Base-by-base conservation (phyloP, 2,329 filamentous ascomycete species). In the Ilyonectria sp. region DNA sequence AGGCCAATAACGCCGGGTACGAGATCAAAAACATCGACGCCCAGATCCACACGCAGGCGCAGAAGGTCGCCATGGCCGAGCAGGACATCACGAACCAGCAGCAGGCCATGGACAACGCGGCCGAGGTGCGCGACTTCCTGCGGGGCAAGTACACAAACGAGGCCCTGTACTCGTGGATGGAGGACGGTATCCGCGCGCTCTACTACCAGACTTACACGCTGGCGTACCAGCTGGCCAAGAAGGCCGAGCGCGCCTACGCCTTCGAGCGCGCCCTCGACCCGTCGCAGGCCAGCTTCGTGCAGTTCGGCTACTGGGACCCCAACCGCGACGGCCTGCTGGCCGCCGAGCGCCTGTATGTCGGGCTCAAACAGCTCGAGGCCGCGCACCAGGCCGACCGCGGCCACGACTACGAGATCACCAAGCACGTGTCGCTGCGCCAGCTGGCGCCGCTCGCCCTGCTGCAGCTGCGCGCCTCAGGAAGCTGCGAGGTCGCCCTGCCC, bases 11-110 rank as follows among this genome's bases (percentile, higher is more conserved):
- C 7, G 26, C 35, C 2, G 61, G 68, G 6, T 50, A 21, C 44
- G 68, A 70, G 29, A 65, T 70, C 49, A 63, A 63, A 47, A 49
- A 63, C 15, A 57, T 64, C 15, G 65, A 70, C 50, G 60, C 64
- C 40, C 65, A 70, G 49, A 68, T 68, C 7, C 44, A 50, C 3
- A 46, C 53, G 4, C 26, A 60, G n/a, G n/a, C 26, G 57, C 7
- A 54, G 26, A 4, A 21, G 59, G 6, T 59, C 6, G 29, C 60
- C 4, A 61, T 60, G 10, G 23, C 31, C 7, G 46, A 23, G 10
- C 10, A 50, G 8, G 54, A 63, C 8, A 55, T 49, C 15, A 26
- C 46, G 37, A 26, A 56, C 8, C 57, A 65, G 10, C 31, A 53
- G 11, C 21, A 15, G 4, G 23, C 47, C 6, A 58, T 68, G 2